These are phyloP conservation scores for Gracilaria domingensis DNA, from an alignment of 23 red algal species.

Conservation along the genomic window DNA sequence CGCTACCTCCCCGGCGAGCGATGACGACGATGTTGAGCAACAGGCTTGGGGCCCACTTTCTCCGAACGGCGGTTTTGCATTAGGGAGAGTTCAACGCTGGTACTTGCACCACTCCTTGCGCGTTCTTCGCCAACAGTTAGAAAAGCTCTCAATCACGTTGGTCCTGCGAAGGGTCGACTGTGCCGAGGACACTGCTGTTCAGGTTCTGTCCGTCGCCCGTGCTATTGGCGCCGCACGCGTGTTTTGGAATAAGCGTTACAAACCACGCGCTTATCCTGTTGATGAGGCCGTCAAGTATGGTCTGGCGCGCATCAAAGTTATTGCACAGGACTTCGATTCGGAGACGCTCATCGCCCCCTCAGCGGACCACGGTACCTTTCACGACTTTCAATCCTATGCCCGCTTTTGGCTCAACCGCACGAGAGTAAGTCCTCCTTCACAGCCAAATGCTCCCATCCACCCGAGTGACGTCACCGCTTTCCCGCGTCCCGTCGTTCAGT, in stretches of 20 bases:
- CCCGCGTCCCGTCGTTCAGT: neutral
- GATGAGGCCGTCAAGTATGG: conserved; percentile 45
- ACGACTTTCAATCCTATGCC: conserved; percentile 71
- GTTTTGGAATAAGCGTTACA: conserved; percentile 76
- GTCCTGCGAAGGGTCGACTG: conserved; percentile 55
- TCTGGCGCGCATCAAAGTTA: neutral
- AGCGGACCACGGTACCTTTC: conserved; percentile 19
- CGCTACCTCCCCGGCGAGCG: neutral
- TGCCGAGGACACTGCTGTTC: conserved; percentile 26
- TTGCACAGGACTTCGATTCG: conserved; percentile 39
- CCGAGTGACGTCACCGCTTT: neutral
- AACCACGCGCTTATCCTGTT: conserved; percentile 57
- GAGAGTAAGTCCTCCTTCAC: conserved; percentile 40
- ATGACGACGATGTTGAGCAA: neutral
- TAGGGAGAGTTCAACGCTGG: conserved; percentile 67
- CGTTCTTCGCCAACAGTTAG: conserved; percentile 46
- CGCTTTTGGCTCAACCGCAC: conserved; percentile 63
- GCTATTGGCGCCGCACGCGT: conserved; percentile 42
- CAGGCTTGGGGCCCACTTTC: conserved; percentile 49
- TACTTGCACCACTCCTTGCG: conserved; percentile 64
- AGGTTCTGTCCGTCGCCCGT: conserved; percentile 49
- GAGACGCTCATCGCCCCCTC: conserved; percentile 54
- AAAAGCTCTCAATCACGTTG: conserved; percentile 48
- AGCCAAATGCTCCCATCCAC: conserved; percentile 36
- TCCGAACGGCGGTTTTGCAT: conserved; percentile 67